Base-by-base conservation (phyloP, 176 grass and related monocot species). In the Urochloa ruziziensis region DNA sequence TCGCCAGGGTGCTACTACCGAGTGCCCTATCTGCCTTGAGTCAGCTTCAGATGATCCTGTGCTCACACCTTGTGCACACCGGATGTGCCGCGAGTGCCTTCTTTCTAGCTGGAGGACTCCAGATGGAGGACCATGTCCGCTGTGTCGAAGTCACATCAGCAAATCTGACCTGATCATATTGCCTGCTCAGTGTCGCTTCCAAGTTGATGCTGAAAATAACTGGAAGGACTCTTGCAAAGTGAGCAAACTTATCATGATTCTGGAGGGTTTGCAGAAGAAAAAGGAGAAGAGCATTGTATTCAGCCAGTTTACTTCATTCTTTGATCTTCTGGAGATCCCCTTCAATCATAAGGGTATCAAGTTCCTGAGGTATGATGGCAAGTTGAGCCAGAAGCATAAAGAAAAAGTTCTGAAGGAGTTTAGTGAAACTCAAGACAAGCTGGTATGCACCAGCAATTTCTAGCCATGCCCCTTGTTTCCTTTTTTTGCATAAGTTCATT, bases 141-240 rank as follows among this genome's bases (percentile, higher is more conserved):
- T 97, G 14, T 97, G 92, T 51, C 73, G 95, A 67, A 84, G 68
- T 7, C 35, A 88, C 52, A 76, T 94, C 33, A 86, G 44, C 13
- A 89, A 84, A 49, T 80, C 90, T 61, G 92, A 91, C 27, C 80
- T 97, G 33, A 92, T 97, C 40, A 91, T 73, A 40, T 87, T 93
- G 60, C 95, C 95, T 34, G 66, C 67, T 29, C 86, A 86, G 77
- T 88, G 86, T 15, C 87, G 83, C 15, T 94, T 92, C 10, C 48
- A 91, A 59, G 81, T 94, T 1, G 92, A 97, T 58, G 60, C 91
- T 11, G 75, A 97, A 51, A 90, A 91, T 75, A 89, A 97, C 56
- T 94, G 95, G 95, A 97, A 92, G 84, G 95, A 97, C 65, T 94
- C 92, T 1, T 94, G 89, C 46, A 97, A 97, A 82, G 92, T 97